Base-by-base conservation (phyloP, 2,329 filamentous ascomycete species). In the Parascedosporium putredinis region DNA sequence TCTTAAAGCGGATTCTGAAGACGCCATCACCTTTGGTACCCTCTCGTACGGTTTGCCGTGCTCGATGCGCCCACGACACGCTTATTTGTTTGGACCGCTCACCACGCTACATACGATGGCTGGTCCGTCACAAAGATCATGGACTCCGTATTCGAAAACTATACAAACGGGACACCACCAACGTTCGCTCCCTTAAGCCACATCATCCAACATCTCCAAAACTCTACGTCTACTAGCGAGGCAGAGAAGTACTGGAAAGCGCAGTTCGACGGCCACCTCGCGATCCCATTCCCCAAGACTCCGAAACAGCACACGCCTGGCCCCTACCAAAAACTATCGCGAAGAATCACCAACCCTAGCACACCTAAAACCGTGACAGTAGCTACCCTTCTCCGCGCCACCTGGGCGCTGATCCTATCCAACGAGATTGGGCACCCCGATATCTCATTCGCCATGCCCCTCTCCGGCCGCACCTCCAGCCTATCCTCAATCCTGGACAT, bases 91-190 rank as follows among this genome's bases (percentile, higher is more conserved):
- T 63, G 60, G 56, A 63, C 61, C 1, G 55, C 58, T 1, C 62
- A 64, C 8, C 62, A 64, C 33, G 58, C 62, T 7, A 52, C 63
- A 2, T 64, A 63, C 4, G 62, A 64, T 9, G 62, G 60, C 9
- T 64, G 60, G 59, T 58, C 56, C 20, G 24, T 20, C n/a, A 16
- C 20, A 5, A 44, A 20, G 6, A 23, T 20, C 3, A 20, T 44
- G 7, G 40, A 44, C 40, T 20, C 18, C n/a, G 40, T 44, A n/a
- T n/a, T n/a, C n/a, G n/a, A n/a, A n/a, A n/a, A n/a, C n/a, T n/a
- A n/a, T n/a, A n/a, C n/a, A n/a, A n/a, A n/a, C n/a, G n/a, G n/a
- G n/a, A n/a, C n/a, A 53, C 44, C 1, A 54, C 60, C 2, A 57
- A 57, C 20, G 31, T 33, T 33, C 10, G 31, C n/a, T 33, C 31